A percentile compares a stretch with the other conserved stretches of the same genome.
phyloP scores from a whole-genome alignment of 257 asterid species.

The Solanum paucissectum region DNA sequence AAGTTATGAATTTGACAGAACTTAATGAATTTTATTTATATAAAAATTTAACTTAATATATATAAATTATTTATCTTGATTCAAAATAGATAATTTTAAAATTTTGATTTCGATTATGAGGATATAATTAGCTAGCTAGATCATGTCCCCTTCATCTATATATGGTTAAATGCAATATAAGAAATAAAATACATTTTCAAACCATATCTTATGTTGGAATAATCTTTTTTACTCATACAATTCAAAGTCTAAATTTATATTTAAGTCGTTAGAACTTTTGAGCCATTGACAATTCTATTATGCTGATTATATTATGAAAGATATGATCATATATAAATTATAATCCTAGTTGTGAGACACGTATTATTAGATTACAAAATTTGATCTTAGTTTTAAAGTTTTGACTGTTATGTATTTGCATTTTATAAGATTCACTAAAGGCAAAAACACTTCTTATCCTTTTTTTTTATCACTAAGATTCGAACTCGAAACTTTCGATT shows the following conservation, averaged over 20 bases:
- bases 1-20: background rate
- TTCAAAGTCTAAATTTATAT: background rate
- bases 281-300: background rate
- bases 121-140: background rate
- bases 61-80: background rate
- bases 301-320: background rate
- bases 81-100: background rate
- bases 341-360: background rate
- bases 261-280: background rate
- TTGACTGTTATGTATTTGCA: background rate
- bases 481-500: background rate
- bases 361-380: no score
- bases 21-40: background rate
- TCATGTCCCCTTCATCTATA: background rate
- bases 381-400: background rate
- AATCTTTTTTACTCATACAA: background rate
- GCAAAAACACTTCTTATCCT: background rate
- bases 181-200: background rate
- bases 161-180: background rate
- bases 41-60: background rate
- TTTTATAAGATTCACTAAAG: background rate
- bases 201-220: background rate
- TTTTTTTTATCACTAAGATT: background rate
- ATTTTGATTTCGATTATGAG: background rate
- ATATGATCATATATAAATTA: background rate